A percentile compares a stretch with the other conserved stretches of the same genome.
Conservation (phyloP, 768 basidiomycete genomes). For the Boletus pseudopeckii region DNA sequence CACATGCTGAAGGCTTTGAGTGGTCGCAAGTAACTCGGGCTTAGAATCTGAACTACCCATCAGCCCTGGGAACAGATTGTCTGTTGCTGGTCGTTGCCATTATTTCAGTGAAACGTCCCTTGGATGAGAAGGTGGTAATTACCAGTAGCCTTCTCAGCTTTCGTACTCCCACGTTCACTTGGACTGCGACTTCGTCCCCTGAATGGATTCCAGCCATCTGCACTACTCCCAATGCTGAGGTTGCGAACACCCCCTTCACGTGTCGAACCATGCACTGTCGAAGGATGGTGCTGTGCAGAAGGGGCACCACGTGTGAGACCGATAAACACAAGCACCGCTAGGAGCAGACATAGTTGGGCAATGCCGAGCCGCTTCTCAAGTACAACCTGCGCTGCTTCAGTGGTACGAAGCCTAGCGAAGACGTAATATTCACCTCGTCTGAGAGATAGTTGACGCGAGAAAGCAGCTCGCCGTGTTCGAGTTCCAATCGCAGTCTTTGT, state of each 20-base stretch:
- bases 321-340: constrained; percentile 84
- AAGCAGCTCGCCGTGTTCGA: constrained; percentile 68
- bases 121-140: background rate
- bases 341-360: constrained; percentile 78
- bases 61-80: constrained; percentile 1
- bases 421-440: constrained; percentile 59
- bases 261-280: constrained; percentile 26
- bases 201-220: constrained; percentile 31
- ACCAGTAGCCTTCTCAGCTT: constrained; percentile 15
- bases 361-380: constrained; percentile 89
- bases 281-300: constrained; percentile 32
- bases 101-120: background rate
- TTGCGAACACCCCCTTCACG: constrained; percentile 57
- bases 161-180: constrained; percentile 13
- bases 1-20: background rate
- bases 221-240: constrained; percentile 54
- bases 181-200: constrained; percentile 32
- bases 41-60: background rate
- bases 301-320: constrained; percentile 69
- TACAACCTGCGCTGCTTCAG: constrained; percentile 50
- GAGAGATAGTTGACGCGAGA: constrained; percentile 69
- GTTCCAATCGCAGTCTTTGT: constrained; percentile 61
- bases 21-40: background rate
- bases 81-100: background rate
- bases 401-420: background rate